A percentile compares a stretch with the other conserved stretches of the same genome.
Conservation (phyloP, 2,329 filamentous ascomycete species). For the Diaporthe sp. region DNA sequence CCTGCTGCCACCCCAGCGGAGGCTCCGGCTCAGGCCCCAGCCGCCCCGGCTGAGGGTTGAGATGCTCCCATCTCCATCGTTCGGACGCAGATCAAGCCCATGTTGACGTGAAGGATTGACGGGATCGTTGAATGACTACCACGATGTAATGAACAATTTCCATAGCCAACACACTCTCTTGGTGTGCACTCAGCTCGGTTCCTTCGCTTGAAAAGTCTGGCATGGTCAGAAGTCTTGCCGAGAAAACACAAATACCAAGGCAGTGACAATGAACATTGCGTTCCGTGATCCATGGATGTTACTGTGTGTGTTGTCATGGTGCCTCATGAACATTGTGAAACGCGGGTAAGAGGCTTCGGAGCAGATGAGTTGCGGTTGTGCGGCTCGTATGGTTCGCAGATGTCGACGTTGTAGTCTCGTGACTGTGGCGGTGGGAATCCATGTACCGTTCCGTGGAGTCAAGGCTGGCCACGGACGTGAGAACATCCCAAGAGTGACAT, state of each 20-base stretch:
- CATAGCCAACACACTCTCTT: background rate
- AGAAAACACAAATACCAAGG: background rate
- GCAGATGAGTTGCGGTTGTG: background rate
- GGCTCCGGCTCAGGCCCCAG: background rate
- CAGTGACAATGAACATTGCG: background rate
- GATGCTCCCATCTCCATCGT: background rate
- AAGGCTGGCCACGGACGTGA: background rate
- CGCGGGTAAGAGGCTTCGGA: background rate
- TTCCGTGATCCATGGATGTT: no score
- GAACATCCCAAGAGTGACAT: background rate
- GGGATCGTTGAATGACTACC: background rate
- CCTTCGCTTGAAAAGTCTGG: background rate
- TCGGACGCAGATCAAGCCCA: background rate
- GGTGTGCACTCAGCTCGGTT: no score
- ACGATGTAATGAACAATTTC: background rate
- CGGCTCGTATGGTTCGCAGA: background rate
- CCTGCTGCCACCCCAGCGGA: background rate
- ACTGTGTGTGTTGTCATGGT: background rate
- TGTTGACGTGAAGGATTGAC: background rate
- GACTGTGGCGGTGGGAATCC: background rate
- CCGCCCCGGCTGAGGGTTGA: conserved; percentile 25
- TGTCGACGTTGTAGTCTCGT: background rate
- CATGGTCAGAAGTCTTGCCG: background rate
- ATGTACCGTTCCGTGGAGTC: background rate
- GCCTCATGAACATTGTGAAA: background rate